These are phyloP conservation scores for Globisporangium sylvaticum DNA, from an alignment of 352 stramenopile genomes.

Conservation along the genomic window DNA sequence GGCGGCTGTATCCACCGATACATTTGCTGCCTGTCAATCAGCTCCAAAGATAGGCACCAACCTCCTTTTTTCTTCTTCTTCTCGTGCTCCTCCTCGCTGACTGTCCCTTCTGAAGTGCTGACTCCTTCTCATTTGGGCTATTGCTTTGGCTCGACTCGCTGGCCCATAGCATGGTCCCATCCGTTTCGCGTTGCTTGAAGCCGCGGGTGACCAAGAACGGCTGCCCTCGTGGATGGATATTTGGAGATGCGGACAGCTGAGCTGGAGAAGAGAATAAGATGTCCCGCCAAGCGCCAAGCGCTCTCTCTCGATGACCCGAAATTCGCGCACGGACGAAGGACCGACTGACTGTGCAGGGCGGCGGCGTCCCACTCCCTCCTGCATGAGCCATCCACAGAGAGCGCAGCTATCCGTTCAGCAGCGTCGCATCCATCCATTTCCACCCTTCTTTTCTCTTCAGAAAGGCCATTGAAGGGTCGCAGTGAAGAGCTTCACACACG, in stretches of 20 bases:
- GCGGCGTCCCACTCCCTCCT: not conserved
- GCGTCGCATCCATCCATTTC: not conserved
- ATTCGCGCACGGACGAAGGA: not conserved
- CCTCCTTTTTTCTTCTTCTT: not conserved
- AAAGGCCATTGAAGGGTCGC: not conserved
- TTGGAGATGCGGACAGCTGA: no score
- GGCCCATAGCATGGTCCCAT: not conserved
- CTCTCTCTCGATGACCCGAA: not conserved
- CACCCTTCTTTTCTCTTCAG: not conserved
- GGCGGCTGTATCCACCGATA: not conserved
- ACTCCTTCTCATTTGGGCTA: slow-evolving; percentile 1
- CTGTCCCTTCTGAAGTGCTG: slow-evolving; percentile 12
- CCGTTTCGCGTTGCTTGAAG: not conserved
- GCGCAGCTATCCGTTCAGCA: not conserved
- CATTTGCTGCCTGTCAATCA: not conserved
- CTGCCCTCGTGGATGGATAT: no score
- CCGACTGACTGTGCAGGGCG: not conserved
- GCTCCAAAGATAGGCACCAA: not conserved
- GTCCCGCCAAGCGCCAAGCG: not conserved
- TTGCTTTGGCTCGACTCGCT: not conserved
- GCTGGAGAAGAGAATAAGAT: not conserved
- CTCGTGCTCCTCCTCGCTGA: not conserved
- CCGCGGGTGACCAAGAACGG: not conserved
- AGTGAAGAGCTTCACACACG: not conserved
- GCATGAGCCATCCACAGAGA: no score